Base-by-base conservation (phyloP, 2,329 filamentous ascomycete species). In the Plenodomus biglobosus region DNA sequence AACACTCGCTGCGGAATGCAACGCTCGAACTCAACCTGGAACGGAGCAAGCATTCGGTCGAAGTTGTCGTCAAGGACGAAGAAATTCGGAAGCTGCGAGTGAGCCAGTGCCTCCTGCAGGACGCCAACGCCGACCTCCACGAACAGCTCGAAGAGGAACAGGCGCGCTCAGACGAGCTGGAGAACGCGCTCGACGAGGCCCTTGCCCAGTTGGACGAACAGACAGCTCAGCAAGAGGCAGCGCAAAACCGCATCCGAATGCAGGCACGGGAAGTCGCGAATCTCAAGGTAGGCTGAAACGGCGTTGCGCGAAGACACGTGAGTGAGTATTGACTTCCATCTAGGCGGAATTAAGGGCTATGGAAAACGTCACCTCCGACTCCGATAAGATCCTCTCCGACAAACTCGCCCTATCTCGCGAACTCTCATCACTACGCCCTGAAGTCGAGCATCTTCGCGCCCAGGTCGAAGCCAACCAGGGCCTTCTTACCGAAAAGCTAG, bases 401-500 rank as follows among this genome's bases (percentile, higher is more conserved):
- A 88, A 87, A 61, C 71, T 85, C 35, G 78, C 81, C 10, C 73
- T 87, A 32, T 75, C 79, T 22, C 80, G 82, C 46, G 83, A 87
- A 61, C 64, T 87, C 17, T 77, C 80, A 20, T 75, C 72, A 6
- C 59, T 86, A 46, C 82, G 81, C 58, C 80, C 81, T 2, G 84
- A 87, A 66, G 63, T 86, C 27, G 83, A 86, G 53, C 81, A 84
- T 61, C 72, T 87, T 13, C 80, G 78, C 54, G 75, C 79, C 6
- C 83, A 87, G 65, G 77, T 76, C 17, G 71, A 75, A 24, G 76
- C 78, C 13, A 84, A 92, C 44, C 85, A 91, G 62, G 79, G 81
- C 2, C 75, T 89, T 10, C 76, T 95, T 15, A 78, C 86, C 1
- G 90, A 95, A 66, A 96, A 95, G 69, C 78, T 92, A 38, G 80